Percentiles rank a stretch among this genome's conserved stretches.
Conservation (phyloP, 169 alveolate species). For the Sarcocystis neurona region DNA sequence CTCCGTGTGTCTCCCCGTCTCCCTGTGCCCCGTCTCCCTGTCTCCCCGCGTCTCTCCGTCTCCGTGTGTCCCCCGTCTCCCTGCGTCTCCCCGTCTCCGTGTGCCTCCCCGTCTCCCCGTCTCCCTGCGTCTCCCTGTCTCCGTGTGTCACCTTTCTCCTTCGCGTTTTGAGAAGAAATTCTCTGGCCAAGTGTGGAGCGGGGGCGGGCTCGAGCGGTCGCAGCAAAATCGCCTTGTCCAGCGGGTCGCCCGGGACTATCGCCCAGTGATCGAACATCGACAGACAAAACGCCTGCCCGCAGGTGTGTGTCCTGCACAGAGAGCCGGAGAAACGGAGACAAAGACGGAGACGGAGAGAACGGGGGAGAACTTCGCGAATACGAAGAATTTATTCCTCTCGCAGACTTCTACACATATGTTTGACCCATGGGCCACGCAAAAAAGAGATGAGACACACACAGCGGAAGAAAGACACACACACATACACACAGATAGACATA, state of each 20-base stretch:
- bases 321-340: background rate
- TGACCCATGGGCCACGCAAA: background rate
- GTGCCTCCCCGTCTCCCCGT: background rate
- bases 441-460: background rate
- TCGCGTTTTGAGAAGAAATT: constrained; percentile 96
- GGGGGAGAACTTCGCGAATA: background rate
- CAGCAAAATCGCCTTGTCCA: constrained; percentile 93
- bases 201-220: constrained; percentile 98
- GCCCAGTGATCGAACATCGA: constrained; percentile 97
- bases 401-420: background rate
- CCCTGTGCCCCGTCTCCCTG: background rate
- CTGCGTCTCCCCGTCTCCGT: background rate
- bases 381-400: background rate
- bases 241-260: constrained; percentile 98
- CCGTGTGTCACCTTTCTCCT: constrained; percentile 89
- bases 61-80: background rate
- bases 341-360: background rate
- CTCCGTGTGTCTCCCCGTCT: background rate
- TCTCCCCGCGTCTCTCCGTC: no score
- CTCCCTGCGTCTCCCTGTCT: background rate
- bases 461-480: background rate
- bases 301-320: constrained; percentile 86
- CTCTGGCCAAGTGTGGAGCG: constrained; percentile 97
- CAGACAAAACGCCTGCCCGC: constrained; percentile 97
- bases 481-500: background rate